Percentiles rank a stretch among this genome's conserved stretches.
phyloP scores from a whole-genome alignment of 2,329 filamentous ascomycete genomes.

The Ophiosphaerella narmari region DNA sequence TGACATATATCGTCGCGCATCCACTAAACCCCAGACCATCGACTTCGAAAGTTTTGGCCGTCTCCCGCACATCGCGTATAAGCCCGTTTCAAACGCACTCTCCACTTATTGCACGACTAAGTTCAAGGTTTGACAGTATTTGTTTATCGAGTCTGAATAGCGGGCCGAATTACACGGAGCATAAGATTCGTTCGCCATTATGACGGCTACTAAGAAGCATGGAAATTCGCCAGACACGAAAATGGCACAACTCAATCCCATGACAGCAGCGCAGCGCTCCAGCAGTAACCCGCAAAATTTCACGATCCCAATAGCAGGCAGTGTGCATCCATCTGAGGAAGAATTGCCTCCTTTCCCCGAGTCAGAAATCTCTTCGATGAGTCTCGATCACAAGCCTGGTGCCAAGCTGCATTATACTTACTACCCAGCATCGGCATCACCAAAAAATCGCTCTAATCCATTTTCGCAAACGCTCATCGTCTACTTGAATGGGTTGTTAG shows the following conservation, averaged over 20 bases:
- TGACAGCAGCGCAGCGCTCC: neutral
- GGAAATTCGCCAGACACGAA: constrained; percentile 21
- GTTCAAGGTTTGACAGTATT: too few relatives aligned
- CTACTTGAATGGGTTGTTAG: constrained; percentile 52
- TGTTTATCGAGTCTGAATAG: neutral
- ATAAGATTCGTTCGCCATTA: constrained; percentile 4
- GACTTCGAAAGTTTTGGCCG: constrained; percentile 1
- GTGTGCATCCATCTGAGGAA: constrained; percentile 30
- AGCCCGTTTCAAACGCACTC: neutral
- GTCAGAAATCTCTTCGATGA: constrained; percentile 33
- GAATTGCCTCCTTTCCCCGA: constrained; percentile 36
- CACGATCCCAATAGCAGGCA: constrained; percentile 18
- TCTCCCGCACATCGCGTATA: neutral
- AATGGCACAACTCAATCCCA: constrained; percentile 2
- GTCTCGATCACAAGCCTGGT: constrained; percentile 34
- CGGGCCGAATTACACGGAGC: neutral
- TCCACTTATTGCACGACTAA: neutral
- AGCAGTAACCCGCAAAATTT: constrained; percentile 10
- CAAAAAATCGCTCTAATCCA: constrained; percentile 30
- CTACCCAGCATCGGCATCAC: constrained; percentile 33
- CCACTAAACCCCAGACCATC: neutral
- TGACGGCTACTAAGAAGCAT: constrained; percentile 9
- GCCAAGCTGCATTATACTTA: constrained; percentile 42
- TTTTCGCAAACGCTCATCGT: constrained; percentile 47
- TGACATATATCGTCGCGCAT: neutral